Percentiles rank a stretch among this genome's conserved stretches.
Conservation (phyloP, 148 eudicot genomes). For the Rhododendron vialii region DNA sequence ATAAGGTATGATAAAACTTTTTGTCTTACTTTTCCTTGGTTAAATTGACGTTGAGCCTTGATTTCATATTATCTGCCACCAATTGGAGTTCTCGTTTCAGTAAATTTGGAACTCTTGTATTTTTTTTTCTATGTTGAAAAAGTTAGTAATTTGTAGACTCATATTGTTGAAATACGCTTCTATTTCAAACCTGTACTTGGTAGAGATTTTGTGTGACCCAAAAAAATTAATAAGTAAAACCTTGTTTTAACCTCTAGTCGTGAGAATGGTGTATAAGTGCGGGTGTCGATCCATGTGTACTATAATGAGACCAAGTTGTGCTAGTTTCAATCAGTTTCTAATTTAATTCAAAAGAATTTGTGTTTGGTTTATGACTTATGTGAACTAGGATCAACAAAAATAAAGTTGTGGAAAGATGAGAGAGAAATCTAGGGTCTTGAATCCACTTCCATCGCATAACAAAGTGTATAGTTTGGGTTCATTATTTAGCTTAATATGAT, state of each 20-base stretch:
- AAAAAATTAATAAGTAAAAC: neutral
- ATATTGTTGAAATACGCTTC: neutral
- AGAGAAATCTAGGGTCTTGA: neutral
- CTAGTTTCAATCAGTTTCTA: neutral
- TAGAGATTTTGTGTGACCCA: neutral
- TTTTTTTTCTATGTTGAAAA: neutral
- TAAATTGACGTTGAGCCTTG: neutral
- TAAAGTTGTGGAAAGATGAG: neutral
- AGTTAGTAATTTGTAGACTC: neutral
- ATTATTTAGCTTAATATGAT: neutral
- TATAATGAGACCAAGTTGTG: neutral
- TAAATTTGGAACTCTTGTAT: neutral
- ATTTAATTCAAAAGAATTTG: neutral
- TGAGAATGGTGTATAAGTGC: neutral
- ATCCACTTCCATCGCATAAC: neutral
- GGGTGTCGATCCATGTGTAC: neutral
- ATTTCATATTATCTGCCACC: neutral
- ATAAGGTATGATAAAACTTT: slow-evolving; percentile 47
- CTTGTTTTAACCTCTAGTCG: neutral
- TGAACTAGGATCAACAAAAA: neutral
- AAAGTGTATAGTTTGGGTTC: neutral
- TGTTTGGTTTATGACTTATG: neutral
- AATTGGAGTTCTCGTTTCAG: neutral
- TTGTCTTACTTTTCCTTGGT: neutral
- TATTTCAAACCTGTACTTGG: neutral